Evolutionary conservation across 345 rosid genomes (phyloP).

Genomic region (Eucalyptus sideroxylon): DNA sequence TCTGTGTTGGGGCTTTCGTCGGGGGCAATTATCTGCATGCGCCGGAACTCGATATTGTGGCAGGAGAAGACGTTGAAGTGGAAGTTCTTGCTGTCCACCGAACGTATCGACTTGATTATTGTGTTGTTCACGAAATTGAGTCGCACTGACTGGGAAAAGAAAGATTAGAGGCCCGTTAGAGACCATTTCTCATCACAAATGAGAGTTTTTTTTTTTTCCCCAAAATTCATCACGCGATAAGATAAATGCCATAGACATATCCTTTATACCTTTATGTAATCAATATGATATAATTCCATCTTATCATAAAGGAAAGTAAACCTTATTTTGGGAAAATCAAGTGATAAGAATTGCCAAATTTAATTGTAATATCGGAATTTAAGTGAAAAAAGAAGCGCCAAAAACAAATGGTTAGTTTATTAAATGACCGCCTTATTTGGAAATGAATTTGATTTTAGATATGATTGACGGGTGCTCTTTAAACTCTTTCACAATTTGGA

Average conservation of each 20-base stretch:
- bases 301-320: background rate
- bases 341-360: background rate
- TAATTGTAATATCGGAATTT: background rate
- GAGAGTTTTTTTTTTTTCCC: background rate
- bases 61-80: background rate
- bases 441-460: background rate
- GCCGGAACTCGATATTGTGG: background rate
- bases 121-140: conserved; percentile 5
- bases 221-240: background rate
- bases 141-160: background rate
- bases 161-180: background rate
- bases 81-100: conserved; percentile 4
- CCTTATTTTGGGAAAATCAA: background rate
- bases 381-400: background rate
- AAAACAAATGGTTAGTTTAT: background rate
- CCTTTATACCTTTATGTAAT: background rate
- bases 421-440: background rate
- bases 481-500: background rate
- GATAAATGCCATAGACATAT: background rate
- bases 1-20: conserved; percentile 30
- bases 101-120: background rate
- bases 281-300: background rate
- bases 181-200: background rate
- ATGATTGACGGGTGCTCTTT: background rate
- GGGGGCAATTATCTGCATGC: conserved; percentile 13